phyloP scores from a whole-genome alignment of 441 rosid genomes.

The Erysimum cheiri region DNA sequence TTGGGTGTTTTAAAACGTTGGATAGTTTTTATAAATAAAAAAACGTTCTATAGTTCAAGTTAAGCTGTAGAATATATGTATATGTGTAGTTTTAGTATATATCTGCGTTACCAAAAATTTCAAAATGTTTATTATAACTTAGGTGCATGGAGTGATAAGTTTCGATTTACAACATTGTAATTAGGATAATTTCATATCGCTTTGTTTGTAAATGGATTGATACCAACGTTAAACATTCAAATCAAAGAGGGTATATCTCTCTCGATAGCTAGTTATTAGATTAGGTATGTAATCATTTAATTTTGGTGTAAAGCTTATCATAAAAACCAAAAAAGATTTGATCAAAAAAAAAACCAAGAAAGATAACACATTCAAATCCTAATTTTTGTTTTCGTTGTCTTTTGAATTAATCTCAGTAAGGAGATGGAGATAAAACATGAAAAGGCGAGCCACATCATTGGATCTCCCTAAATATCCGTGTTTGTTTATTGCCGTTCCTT shows the following conservation, averaged over 20 bases:
- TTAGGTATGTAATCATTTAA: no score
- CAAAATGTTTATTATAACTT: background rate
- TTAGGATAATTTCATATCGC: background rate
- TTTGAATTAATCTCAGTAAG: background rate
- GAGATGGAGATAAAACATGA: constrained; percentile 36
- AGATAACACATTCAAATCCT: background rate
- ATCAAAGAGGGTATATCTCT: no score
- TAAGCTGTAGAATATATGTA: no score
- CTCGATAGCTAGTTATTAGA: no score
- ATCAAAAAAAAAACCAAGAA: no score
- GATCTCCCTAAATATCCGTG: constrained; percentile 50
- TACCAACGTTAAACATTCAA: background rate
- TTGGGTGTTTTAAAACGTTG: no score
- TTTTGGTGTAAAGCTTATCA: no score
- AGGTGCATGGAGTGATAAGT: background rate
- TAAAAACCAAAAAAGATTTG: no score
- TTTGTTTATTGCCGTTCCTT: constrained; percentile 46
- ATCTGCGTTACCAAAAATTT: no score
- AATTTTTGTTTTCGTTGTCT: background rate
- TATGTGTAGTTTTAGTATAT: no score
- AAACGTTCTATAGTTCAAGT: no score
- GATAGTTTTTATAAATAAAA: no score
- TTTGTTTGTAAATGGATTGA: background rate
- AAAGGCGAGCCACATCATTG: constrained; percentile 47
- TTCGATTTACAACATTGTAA: background rate